A percentile compares a stretch with the other conserved stretches of the same genome.
phyloP scores from a whole-genome alignment of 768 basidiomycete species.

The Coprinopsis sp. region DNA sequence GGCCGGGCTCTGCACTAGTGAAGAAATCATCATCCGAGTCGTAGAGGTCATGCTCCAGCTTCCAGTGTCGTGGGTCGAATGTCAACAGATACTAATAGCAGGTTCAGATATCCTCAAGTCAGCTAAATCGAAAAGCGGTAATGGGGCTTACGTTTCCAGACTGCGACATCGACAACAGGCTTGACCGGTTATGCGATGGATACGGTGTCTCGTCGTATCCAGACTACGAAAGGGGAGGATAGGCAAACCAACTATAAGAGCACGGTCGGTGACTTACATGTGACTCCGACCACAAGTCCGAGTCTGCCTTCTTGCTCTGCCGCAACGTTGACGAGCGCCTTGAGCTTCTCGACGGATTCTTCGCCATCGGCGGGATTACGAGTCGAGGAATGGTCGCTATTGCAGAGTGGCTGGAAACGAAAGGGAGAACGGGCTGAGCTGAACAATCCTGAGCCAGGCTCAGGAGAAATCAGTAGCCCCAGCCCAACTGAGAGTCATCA shows the following conservation, averaged over 20 bases:
- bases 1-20: constrained; percentile 2
- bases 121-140: background rate
- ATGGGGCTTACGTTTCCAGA: constrained; percentile 16
- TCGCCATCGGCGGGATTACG: too few relatives aligned
- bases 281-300: constrained; percentile 18
- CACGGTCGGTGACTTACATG: too few relatives aligned
- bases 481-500: too few relatives aligned
- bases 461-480: too few relatives aligned
- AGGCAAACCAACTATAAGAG: constrained; percentile 1
- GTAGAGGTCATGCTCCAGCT: constrained; percentile 35
- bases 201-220: constrained; percentile 29
- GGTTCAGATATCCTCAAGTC: background rate
- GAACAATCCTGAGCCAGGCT: too few relatives aligned
- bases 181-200: constrained; percentile 26
- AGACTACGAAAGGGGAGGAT: constrained; percentile 14
- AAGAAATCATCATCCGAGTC: constrained; percentile 24
- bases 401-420: too few relatives aligned
- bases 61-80: constrained; percentile 52
- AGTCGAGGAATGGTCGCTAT: too few relatives aligned
- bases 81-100: constrained; percentile 44
- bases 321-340: background rate
- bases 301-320: constrained; percentile 8
- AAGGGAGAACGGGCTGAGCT: too few relatives aligned
- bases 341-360: too few relatives aligned
- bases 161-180: constrained; percentile 22